Base-by-base conservation (phyloP, 805 yeast genomes). In the Kodamaea leandrae region DNA sequence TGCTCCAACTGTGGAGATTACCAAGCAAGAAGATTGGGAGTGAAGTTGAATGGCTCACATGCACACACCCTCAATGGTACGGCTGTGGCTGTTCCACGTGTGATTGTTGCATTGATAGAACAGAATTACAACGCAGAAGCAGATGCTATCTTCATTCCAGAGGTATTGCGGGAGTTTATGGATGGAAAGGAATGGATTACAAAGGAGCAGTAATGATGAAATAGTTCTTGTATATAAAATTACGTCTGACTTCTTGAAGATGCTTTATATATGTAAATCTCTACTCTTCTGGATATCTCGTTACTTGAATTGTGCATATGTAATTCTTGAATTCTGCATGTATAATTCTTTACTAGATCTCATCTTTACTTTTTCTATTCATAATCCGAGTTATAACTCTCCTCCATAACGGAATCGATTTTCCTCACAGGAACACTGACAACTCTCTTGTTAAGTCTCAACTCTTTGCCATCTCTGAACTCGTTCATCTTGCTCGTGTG, bases 61-160 rank as follows among this genome's bases (percentile, higher is more conserved):
- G 88, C 79, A 0, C 89, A 86, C 47, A 93, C 99, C 0, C 70
- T 93, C 34, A 93, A 93, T 51, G 99, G 97, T 13, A 93, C 99
- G 0, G 96, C 96, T 2, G 75, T 90, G 76, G 99, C 99, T 1
- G 83, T 91, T 12, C 99, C 99, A 2, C 70, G 99, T 44, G 83
- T 90, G 1, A 80, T 93, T 14, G 74, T 90, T 15, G 96, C 98
- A 1, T 73, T 93, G n/a, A 66, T 91, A 4, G 99, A 93, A 63
- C 93, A 85, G 58, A 76, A 75, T 51, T 93, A 85, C 54, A 83
- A 88, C 47, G 75, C 80, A 2, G 60, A 50, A 3, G 71, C 76
- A 0, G 64, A 78, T 10, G 59, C 72, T 4, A 74, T 90, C 4
- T 47, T 55, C 9, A 76, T 90, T 39, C 97, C 97, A 4, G 61